A percentile compares a stretch with the other conserved stretches of the same genome.
phyloP scores from a whole-genome alignment of 176 grass and related monocot genomes.

The Tillandsia fasciculata region DNA sequence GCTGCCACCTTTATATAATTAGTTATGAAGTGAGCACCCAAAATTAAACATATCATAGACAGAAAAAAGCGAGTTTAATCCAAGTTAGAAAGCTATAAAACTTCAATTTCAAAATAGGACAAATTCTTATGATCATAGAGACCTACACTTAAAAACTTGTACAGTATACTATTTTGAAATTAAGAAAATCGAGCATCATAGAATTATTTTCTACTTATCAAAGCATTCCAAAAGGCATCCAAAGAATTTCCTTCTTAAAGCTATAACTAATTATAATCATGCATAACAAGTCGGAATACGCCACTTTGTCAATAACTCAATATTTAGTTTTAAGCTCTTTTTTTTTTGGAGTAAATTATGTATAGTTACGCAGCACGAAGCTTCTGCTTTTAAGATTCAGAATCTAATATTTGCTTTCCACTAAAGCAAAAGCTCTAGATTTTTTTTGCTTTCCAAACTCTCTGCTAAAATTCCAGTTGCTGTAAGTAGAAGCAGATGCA shows the following conservation, averaged over 20 bases:
- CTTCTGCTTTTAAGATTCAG: no score
- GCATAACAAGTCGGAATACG: not conserved
- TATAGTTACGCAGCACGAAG: no score
- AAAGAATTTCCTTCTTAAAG: not conserved
- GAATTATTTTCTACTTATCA: not conserved
- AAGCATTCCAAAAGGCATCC: not conserved
- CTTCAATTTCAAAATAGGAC: not conserved
- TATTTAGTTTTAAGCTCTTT: not conserved
- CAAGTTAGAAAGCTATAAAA: not conserved
- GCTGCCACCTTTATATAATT: constrained; percentile 85
- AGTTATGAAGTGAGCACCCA: constrained; percentile 37
- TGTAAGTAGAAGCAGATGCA: no score
- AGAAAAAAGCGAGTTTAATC: not conserved
- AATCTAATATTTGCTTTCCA: no score
- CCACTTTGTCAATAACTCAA: not conserved
- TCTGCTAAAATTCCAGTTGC: no score
- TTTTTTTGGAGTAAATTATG: no score
- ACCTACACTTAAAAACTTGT: not conserved
- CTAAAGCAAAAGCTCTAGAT: no score
- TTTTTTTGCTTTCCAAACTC: no score
- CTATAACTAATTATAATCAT: not conserved
- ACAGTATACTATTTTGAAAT: not conserved
- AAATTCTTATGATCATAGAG: not conserved
- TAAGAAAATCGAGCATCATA: no score
- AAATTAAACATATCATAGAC: constrained; percentile 6